Evolutionary conservation across 169 alveolate genomes (phyloP).

Genomic region (Cyclospora cayetanensis): DNA sequence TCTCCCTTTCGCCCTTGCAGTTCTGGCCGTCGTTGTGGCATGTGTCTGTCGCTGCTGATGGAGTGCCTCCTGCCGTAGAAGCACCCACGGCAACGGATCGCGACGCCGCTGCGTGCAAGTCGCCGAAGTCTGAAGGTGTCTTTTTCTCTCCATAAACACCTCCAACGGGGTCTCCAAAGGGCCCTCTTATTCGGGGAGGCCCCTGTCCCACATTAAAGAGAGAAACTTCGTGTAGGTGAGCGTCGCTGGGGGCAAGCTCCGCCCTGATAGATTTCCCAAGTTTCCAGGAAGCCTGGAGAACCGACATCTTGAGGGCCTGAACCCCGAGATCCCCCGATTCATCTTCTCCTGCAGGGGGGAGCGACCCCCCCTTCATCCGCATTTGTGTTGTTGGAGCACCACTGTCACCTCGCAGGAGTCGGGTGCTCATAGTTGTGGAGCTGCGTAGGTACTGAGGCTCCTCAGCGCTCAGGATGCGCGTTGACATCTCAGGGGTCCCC

Average conservation of each 20-base stretch:
- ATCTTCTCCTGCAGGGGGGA: background rate
- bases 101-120: background rate
- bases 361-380: background rate
- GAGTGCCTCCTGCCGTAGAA: conserved; percentile 18
- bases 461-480: too few species aligned
- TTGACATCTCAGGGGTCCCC: too few species aligned
- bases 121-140: background rate
- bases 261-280: background rate
- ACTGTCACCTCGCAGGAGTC: too few species aligned
- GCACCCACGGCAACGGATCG: background rate
- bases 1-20: background rate
- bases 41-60: background rate
- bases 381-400: too few species aligned
- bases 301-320: background rate
- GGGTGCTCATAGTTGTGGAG: too few species aligned
- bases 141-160: background rate
- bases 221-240: background rate
- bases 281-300: background rate
- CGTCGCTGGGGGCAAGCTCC: background rate
- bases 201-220: background rate
- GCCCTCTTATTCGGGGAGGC: background rate
- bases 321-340: background rate
- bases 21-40: background rate
- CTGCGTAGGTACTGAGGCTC: too few species aligned
- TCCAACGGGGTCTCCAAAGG: background rate